phyloP scores from a whole-genome alignment of 306 rosid genomes.

The Prunus kanzakura region DNA sequence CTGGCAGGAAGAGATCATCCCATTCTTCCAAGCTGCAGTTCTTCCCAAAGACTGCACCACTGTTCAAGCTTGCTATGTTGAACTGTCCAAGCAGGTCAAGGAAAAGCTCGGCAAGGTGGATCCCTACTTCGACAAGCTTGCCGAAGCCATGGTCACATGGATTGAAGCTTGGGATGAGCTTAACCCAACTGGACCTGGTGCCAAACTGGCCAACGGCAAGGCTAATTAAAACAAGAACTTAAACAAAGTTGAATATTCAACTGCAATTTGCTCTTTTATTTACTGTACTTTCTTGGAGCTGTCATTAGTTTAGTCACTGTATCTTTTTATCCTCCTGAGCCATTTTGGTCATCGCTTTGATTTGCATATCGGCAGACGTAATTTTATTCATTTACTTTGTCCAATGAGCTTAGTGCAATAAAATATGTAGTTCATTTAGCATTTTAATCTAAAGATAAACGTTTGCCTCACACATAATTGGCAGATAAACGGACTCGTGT shows the following conservation, averaged over 20 bases:
- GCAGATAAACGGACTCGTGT: too few relatives aligned
- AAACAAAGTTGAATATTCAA: background rate
- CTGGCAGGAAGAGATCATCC: constrained; percentile 78
- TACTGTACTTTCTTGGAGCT: background rate
- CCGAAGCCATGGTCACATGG: constrained; percentile 68
- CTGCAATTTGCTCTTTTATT: constrained; percentile 1
- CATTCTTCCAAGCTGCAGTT: constrained; percentile 51
- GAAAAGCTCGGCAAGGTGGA: constrained; percentile 75
- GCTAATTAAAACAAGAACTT: constrained; percentile 8
- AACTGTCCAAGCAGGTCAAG: constrained; percentile 80
- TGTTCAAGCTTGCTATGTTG: constrained; percentile 87
- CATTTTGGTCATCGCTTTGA: constrained; percentile 11
- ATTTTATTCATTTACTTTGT: constrained; percentile 15
- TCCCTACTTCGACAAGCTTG: constrained; percentile 71
- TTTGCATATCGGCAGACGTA: constrained; percentile 26
- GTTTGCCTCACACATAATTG: background rate
- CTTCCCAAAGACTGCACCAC: constrained; percentile 76
- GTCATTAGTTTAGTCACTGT: constrained; percentile 3
- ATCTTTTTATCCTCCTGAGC: constrained; percentile 8
- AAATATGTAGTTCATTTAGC: constrained; percentile 10
- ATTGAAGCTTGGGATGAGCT: constrained; percentile 68
- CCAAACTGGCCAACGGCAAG: constrained; percentile 35
- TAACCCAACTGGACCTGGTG: constrained; percentile 31
- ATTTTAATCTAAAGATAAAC: background rate
- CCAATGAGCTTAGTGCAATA: constrained; percentile 27